A percentile compares a stretch with the other conserved stretches of the same genome.
These are phyloP conservation scores for Elsinoe perseae DNA, from an alignment of 2,329 filamentous ascomycete genomes.

Conservation along the genomic window DNA sequence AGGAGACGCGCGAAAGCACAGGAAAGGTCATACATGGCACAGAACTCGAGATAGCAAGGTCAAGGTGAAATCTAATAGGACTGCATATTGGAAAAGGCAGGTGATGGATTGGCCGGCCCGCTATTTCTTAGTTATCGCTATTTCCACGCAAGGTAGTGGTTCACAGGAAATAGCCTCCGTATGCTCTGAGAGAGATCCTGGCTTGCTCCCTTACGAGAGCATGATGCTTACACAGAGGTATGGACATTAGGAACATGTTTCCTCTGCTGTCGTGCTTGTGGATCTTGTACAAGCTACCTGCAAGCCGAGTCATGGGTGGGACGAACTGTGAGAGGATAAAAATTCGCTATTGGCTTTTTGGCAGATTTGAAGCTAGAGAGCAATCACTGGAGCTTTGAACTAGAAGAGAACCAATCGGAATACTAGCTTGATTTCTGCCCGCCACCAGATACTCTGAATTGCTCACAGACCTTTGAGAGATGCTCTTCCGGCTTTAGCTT, in stretches of 20 bases:
- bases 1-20: background rate
- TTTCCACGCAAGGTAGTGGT: slow-evolving; percentile 4
- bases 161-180: background rate
- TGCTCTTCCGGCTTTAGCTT: slow-evolving; percentile 2
- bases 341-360: slow-evolving; percentile 11
- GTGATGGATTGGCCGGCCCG: background rate
- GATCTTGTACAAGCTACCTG: background rate
- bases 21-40: background rate
- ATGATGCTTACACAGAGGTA: background rate
- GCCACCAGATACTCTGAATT: too few species aligned
- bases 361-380: slow-evolving; percentile 10
- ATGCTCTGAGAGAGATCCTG: background rate
- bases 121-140: background rate
- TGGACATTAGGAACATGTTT: background rate
- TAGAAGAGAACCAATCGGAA: slow-evolving; percentile 2
- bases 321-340: background rate
- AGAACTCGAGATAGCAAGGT: background rate
- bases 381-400: slow-evolving; percentile 9
- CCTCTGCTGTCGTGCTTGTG: background rate
- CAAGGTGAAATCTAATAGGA: background rate
- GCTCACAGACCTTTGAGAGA: background rate
- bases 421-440: background rate
- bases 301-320: background rate
- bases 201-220: background rate
- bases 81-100: background rate